phyloP scores from a whole-genome alignment of 495 filamentous ascomycete species.

The Daldinia bambusicola region DNA sequence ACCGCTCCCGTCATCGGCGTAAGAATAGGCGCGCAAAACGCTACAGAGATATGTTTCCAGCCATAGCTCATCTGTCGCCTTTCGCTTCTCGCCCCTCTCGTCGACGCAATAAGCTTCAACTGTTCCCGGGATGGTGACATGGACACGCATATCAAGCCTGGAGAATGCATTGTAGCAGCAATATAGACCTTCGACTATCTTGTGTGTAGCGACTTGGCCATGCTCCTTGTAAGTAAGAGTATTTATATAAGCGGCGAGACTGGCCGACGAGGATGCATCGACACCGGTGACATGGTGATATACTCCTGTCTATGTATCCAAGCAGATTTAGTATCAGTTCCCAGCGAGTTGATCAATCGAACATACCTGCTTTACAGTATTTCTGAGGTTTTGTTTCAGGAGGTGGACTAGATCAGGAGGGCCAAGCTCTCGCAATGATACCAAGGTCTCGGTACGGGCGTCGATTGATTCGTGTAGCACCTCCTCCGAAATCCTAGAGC shows the following conservation, averaged over 20 bases:
- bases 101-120: slow-evolving; percentile 97
- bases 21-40: slow-evolving; percentile 91
- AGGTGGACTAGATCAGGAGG: slow-evolving; percentile 96
- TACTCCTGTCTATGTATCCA: slow-evolving; percentile 77
- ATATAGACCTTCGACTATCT: slow-evolving; percentile 92
- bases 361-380: slow-evolving; percentile 70
- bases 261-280: slow-evolving; percentile 96
- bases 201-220: slow-evolving; percentile 79
- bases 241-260: slow-evolving; percentile 97
- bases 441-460: slow-evolving; percentile 85
- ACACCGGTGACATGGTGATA: slow-evolving; percentile 99
- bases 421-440: slow-evolving; percentile 87
- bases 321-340: slow-evolving; percentile 35
- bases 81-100: slow-evolving; percentile 91
- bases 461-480: slow-evolving; percentile 88
- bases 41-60: slow-evolving; percentile 96
- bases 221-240: slow-evolving; percentile 90
- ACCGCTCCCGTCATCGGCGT: slow-evolving; percentile 92
- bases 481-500: slow-evolving; percentile 84
- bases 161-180: slow-evolving; percentile 99
- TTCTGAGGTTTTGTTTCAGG: slow-evolving; percentile 81
- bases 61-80: slow-evolving; percentile 92
- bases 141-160: slow-evolving; percentile 96
- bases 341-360: background rate
- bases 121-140: slow-evolving; percentile 93